These are phyloP conservation scores for Brasilioporus rufonigricans DNA, from an alignment of 768 basidiomycete species.

Conservation along the genomic window DNA sequence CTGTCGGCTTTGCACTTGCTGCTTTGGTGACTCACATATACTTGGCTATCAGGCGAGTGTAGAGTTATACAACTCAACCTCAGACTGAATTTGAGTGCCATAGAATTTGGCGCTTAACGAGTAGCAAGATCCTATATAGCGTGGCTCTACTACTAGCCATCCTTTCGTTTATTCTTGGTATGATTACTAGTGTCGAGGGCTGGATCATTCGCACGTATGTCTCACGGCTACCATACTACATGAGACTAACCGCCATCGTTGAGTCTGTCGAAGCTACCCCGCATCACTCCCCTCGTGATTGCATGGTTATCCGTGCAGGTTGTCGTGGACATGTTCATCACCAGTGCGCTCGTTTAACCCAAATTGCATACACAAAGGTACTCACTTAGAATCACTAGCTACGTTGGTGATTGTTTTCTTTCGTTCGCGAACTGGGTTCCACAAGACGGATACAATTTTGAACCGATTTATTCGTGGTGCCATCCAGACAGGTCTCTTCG, in stretches of 20 bases:
- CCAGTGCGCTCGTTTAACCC: slow-evolving; percentile 26
- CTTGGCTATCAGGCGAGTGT: slow-evolving; percentile 43
- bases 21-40: slow-evolving; percentile 50
- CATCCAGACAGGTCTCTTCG: slow-evolving; percentile 5
- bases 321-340: slow-evolving; percentile 41
- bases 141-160: slow-evolving; percentile 37
- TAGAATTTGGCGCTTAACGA: slow-evolving; percentile 17
- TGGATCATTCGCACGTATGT: slow-evolving; percentile 43
- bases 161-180: slow-evolving; percentile 42
- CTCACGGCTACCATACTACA: too few relatives aligned
- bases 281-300: slow-evolving; percentile 43
- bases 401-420: background rate
- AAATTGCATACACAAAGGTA: too few relatives aligned
- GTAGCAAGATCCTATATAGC: slow-evolving; percentile 24
- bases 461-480: slow-evolving; percentile 9
- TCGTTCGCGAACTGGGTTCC: slow-evolving; percentile 47
- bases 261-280: slow-evolving; percentile 40
- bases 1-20: slow-evolving; percentile 43
- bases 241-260: background rate
- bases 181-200: slow-evolving; percentile 41
- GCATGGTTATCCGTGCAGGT: slow-evolving; percentile 50
- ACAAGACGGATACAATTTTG: slow-evolving; percentile 45
- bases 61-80: background rate
- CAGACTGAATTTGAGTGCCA: background rate
- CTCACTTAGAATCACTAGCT: slow-evolving; percentile 10